phyloP scores from a whole-genome alignment of 257 asterid species.

The Forsythia suspensa region DNA sequence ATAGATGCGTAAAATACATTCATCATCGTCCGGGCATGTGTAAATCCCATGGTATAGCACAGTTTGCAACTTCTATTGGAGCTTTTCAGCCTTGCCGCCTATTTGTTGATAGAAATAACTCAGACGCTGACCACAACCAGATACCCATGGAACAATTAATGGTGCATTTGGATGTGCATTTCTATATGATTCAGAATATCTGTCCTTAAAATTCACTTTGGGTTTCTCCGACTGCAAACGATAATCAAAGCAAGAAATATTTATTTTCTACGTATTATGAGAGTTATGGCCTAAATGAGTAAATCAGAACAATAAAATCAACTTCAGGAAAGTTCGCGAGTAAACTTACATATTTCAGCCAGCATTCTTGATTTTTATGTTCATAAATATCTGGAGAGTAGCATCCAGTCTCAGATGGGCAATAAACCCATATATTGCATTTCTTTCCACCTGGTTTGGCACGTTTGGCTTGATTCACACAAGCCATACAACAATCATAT shows the following conservation, averaged over 20 bases:
- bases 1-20: background rate
- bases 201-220: constrained; percentile 63
- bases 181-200: constrained; percentile 73
- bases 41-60: background rate
- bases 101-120: background rate
- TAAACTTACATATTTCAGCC: constrained; percentile 85
- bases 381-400: constrained; percentile 86
- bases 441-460: constrained; percentile 56
- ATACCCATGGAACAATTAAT: constrained; percentile 75
- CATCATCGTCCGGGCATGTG: background rate
- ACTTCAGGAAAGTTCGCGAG: background rate
- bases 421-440: constrained; percentile 94
- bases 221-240: constrained; percentile 76
- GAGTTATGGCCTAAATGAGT: background rate
- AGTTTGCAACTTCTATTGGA: constrained; percentile 10
- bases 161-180: constrained; percentile 78
- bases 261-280: background rate
- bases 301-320: background rate
- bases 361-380: constrained; percentile 86
- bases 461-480: constrained; percentile 72
- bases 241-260: constrained; percentile 3
- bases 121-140: constrained; percentile 60
- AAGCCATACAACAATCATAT: constrained; percentile 91
- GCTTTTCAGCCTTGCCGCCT: background rate
- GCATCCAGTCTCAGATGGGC: constrained; percentile 85